These are phyloP conservation scores for Candida ponderosae DNA, from an alignment of 805 yeast species.

Conservation along the genomic window DNA sequence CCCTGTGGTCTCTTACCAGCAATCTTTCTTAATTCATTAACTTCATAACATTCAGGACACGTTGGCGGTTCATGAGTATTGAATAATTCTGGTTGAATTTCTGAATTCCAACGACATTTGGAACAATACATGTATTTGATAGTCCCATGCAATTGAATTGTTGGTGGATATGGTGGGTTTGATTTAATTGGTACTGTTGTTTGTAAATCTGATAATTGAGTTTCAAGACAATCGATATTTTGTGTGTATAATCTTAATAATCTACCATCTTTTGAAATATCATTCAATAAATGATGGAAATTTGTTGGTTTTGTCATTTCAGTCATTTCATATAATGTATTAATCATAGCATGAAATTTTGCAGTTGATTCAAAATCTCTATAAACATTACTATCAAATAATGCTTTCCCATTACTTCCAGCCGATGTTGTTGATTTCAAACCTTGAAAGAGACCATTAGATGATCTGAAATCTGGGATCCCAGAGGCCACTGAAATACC, in stretches of 20 bases:
- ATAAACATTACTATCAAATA: conserved; percentile 77
- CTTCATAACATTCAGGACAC: conserved; percentile 60
- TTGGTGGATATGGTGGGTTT: conserved; percentile 40
- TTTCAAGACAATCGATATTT: conserved; percentile 78
- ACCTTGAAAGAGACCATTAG: conserved; percentile 65
- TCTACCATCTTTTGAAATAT: conserved; percentile 53
- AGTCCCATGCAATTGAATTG: conserved; percentile 83
- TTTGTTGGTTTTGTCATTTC: conserved; percentile 56
- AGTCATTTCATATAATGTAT: conserved; percentile 49
- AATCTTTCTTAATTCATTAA: conserved; percentile 44
- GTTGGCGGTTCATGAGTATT: conserved; percentile 35
- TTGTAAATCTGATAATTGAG: conserved; percentile 39
- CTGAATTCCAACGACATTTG: conserved; percentile 56
- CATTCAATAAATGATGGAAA: conserved; percentile 61
- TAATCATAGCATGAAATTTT: conserved; percentile 70
- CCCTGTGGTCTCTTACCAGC: conserved; percentile 64
- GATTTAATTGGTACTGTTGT: conserved; percentile 41
- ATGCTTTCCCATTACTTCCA: conserved; percentile 47
- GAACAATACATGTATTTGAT: conserved; percentile 67
- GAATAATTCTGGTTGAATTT: conserved; percentile 46
- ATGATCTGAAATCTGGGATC: conserved; percentile 80
- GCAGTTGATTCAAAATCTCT: conserved; percentile 50
- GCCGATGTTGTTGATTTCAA: conserved; percentile 31
- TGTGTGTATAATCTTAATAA: conserved; percentile 76
- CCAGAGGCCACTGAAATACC: conserved; percentile 90